These are phyloP conservation scores for Trametes cinnabarina DNA, from an alignment of 768 basidiomycete genomes.

Conservation along the genomic window DNA sequence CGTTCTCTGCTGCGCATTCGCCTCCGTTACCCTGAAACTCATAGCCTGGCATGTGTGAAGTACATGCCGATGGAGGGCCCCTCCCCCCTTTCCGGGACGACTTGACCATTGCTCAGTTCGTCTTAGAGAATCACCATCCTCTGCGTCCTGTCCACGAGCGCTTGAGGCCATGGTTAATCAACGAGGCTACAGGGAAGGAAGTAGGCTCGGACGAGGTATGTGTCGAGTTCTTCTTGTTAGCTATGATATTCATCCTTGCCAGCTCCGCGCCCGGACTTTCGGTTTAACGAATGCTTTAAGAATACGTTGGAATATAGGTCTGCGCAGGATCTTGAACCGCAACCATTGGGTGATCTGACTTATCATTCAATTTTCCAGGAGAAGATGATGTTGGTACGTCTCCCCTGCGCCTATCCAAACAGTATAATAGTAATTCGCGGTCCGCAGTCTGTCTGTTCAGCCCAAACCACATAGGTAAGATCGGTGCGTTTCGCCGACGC, in stretches of 20 bases:
- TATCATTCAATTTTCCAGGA: no score
- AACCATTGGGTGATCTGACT: no score
- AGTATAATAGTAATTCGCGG: neutral
- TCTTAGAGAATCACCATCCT: constrained; percentile 36
- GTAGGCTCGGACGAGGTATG: constrained; percentile 38
- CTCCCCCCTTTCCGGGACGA: constrained; percentile 34
- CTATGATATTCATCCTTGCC: no score
- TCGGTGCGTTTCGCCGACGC: no score
- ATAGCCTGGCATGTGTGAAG: constrained; percentile 10
- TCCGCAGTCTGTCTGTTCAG: constrained; percentile 11
- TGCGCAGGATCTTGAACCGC: no score
- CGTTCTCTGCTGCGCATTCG: no score
- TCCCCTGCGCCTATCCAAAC: constrained; percentile 29
- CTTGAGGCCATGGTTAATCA: constrained; percentile 40
- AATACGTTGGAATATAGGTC: constrained; percentile 35
- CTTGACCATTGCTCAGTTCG: constrained; percentile 38
- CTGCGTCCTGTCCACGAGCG: constrained; percentile 27
- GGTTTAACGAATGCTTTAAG: constrained; percentile 40
- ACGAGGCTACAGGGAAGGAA: constrained; percentile 38
- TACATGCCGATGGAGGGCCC: constrained; percentile 6
- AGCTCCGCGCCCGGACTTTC: constrained; percentile 37
- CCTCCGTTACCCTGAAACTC: no score
- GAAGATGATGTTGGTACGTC: constrained; percentile 41
- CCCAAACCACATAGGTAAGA: constrained; percentile 12
- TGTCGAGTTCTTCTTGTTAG: no score